phyloP scores from a whole-genome alignment of 2,329 filamentous ascomycete species.

The Phyllosticta citrichinensis region DNA sequence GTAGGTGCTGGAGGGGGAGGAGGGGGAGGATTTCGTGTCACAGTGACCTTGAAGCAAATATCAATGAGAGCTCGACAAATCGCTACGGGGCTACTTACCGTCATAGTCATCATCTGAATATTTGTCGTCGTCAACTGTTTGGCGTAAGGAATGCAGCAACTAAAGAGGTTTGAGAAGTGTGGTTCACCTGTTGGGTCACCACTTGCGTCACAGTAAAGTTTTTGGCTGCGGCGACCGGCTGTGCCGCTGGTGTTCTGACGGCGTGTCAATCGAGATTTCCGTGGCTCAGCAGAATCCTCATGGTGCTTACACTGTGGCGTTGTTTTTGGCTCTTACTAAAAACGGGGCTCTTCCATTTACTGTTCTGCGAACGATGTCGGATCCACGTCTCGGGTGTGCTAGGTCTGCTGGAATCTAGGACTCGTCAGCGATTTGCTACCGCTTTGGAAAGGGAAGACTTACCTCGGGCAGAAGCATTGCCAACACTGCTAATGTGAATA shows the following conservation, averaged over 20 bases:
- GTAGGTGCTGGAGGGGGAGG: not conserved
- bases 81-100: not conserved
- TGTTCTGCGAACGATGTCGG: not conserved
- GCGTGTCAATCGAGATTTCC: not conserved
- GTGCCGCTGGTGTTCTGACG: not conserved
- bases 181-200: not conserved
- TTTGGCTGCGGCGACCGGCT: not conserved
- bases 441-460: not conserved
- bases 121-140: not conserved
- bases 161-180: not conserved
- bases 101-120: conserved; percentile 7
- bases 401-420: not conserved
- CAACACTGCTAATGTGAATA: not conserved
- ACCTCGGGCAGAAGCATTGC: not conserved
- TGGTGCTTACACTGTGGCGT: conserved; percentile 8
- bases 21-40: not conserved
- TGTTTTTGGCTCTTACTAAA: conserved; percentile 4
- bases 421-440: conserved; percentile 1
- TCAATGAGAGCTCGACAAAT: not conserved
- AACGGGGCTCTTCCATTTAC: not conserved
- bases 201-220: conserved; percentile 3
- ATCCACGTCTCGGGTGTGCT: not conserved
- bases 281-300: not conserved
- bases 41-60: not conserved
- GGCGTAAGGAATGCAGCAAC: not conserved